Evolutionary conservation across 1,284 basidiomycete genomes (phyloP).

Genomic region (Rhodotorula sp.): DNA sequence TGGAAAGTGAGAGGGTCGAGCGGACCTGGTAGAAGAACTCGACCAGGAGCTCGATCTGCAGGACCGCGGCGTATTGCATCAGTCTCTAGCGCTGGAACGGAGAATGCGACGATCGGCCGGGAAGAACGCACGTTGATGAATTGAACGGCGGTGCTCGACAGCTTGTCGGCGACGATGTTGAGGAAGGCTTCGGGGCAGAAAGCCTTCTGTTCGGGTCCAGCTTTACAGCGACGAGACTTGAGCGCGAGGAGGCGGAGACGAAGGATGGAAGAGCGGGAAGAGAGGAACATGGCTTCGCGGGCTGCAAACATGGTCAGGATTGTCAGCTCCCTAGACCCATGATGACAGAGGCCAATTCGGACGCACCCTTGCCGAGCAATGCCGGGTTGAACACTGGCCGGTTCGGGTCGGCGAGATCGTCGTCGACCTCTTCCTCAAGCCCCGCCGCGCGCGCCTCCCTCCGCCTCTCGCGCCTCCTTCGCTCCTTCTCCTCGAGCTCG

Average conservation of each 20-base stretch:
- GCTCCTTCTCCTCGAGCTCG: slow-evolving; percentile 76
- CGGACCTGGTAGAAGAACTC: slow-evolving; percentile 96
- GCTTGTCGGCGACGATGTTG: slow-evolving; percentile 93
- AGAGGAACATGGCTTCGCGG: slow-evolving; percentile 85
- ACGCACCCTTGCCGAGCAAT: slow-evolving; percentile 81
- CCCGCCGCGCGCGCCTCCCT: slow-evolving; percentile 48
- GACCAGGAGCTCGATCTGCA: slow-evolving; percentile 86
- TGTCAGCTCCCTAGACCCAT: background rate
- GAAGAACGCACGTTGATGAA: slow-evolving; percentile 69
- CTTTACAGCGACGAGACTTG: slow-evolving; percentile 80
- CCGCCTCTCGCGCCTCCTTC: slow-evolving; percentile 61
- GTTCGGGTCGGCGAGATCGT: slow-evolving; percentile 54
- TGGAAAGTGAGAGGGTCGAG: slow-evolving; percentile 1
- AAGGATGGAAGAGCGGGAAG: slow-evolving; percentile 75
- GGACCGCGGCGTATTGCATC: background rate
- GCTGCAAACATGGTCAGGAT: slow-evolving; percentile 57
- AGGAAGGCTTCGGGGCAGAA: slow-evolving; percentile 97
- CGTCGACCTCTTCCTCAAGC: slow-evolving; percentile 51
- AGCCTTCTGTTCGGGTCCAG: slow-evolving; percentile 77
- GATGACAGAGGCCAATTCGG: background rate
- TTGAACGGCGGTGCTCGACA: slow-evolving; percentile 94
- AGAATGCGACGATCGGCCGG: no score
- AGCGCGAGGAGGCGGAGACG: slow-evolving; percentile 80
- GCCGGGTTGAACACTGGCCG: slow-evolving; percentile 74
- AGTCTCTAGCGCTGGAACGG: no score